Evolutionary conservation across 2,329 filamentous ascomycete species (phyloP), one percentile per base, ranked within the genome.

Genomic region (Ambrosiella beaveri): DNA sequence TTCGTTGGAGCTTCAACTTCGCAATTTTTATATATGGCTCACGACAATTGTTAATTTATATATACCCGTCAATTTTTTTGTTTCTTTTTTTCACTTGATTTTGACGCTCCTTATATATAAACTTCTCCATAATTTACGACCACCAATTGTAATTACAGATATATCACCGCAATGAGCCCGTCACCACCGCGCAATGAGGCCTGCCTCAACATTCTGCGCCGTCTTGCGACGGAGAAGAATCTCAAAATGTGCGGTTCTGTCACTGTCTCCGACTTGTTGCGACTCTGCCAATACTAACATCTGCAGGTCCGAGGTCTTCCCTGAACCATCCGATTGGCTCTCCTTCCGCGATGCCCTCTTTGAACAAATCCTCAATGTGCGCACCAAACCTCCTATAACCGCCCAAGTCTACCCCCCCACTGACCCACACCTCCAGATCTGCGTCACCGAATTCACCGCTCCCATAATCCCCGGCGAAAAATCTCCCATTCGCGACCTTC

Each of bases 291-390:
- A 37, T 50, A 50, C 15, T 50, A 50, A 36, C 19, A 17, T 45
- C 27, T 12, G 11, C 53, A 55, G 53, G 15, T 17, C 2, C 45
- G 54, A 52, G n/a, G 37, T 51, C 47, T 59, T 59, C 47, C 36
- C 54, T 36, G 44, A 54, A 2, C 8, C 58, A 6, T 15, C 49
- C 1, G 54, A 56, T 38, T 59, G 58, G 58, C 40, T 57, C 13
- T 13, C 37, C n/a, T 59, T 59, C 36, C 58, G 58, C 58, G 54
- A 59, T 40, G 49, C n/a, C 27, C 44, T 59, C 19, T 57, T 59
- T 37, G 54, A 59, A 54, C 58, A 53, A 41, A 59, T 59, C n/a
- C n/a, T 57, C 11, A 52, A 35, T 41, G 58, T 59, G 53, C 17
- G 54, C 38, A 5, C n/a, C 44, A 3, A 35, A n/a, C n/a, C 8